A percentile compares a stretch with the other conserved stretches of the same genome.
phyloP scores from a whole-genome alignment of 257 asterid species.

The Nicotiana sylvestris region DNA sequence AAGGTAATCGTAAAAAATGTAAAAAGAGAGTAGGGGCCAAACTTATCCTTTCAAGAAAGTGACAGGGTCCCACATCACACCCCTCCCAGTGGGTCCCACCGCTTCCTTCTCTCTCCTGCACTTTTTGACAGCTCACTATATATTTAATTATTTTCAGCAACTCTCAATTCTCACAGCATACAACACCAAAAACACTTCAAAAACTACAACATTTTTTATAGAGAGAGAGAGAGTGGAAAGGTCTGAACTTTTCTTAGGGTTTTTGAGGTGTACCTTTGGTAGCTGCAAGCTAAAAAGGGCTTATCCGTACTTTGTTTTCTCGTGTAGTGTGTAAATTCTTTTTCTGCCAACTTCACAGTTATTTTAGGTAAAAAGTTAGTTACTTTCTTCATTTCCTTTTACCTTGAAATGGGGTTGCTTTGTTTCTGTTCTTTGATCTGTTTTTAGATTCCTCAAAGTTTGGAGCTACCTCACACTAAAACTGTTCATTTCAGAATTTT shows the following conservation, averaged over 20 bases:
- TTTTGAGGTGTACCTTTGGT: constrained; percentile 10
- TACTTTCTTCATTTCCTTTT: constrained; percentile 18
- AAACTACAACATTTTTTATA: not conserved
- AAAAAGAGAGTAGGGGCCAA: constrained; percentile 22
- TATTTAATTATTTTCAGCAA: constrained; percentile 38
- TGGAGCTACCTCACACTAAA: not conserved
- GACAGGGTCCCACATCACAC: constrained; percentile 41
- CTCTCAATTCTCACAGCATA: constrained; percentile 8
- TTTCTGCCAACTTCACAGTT: constrained; percentile 26
- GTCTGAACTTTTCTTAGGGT: constrained; percentile 23
- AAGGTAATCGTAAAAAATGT: too few species aligned
- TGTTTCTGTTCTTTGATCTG: not conserved
- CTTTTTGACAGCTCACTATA: constrained; percentile 39
- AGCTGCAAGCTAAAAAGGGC: constrained; percentile 27
- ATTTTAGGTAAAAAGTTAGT: constrained; percentile 27
- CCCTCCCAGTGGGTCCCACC: constrained; percentile 12
- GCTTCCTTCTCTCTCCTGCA: constrained; percentile 37
- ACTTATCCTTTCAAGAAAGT: constrained; percentile 33
- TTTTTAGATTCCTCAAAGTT: not conserved
- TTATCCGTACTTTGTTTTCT: constrained; percentile 14
- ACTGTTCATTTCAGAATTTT: not conserved
- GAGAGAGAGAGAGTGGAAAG: constrained; percentile 18
- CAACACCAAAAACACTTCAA: not conserved
- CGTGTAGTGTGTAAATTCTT: constrained; percentile 12
- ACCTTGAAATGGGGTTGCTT: constrained; percentile 15